Percentiles rank a stretch among this genome's conserved stretches.
Evolutionary conservation across 1,139 yeast species (phyloP).

Genomic region (Torulaspora pretoriensis): DNA sequence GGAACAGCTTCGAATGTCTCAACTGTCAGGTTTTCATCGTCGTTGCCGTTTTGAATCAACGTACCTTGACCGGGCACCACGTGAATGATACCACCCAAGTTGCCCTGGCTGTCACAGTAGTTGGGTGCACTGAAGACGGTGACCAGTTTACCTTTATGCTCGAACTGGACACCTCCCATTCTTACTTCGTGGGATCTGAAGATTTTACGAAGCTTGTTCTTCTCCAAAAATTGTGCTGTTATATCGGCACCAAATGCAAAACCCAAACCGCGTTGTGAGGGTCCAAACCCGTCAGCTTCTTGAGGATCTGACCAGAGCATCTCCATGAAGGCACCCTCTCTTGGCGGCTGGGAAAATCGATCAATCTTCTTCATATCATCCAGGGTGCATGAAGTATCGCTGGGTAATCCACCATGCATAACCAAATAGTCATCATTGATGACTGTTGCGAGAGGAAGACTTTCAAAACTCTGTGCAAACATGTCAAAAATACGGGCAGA

Average conservation of each 20-base stretch:
- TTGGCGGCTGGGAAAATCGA: slow-evolving; percentile 79
- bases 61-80: slow-evolving; percentile 38
- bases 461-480: slow-evolving; percentile 81
- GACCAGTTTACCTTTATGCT: slow-evolving; percentile 78
- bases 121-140: slow-evolving; percentile 98
- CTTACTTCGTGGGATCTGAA: slow-evolving; percentile 95
- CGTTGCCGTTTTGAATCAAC: slow-evolving; percentile 38
- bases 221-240: slow-evolving; percentile 70
- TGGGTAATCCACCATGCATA: slow-evolving; percentile 94
- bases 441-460: slow-evolving; percentile 80
- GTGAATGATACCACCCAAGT: slow-evolving; percentile 83
- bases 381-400: slow-evolving; percentile 65
- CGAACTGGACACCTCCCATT: slow-evolving; percentile 82
- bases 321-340: slow-evolving; percentile 93
- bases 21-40: slow-evolving; percentile 52
- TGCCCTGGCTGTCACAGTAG: slow-evolving; percentile 90
- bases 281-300: slow-evolving; percentile 66
- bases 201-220: slow-evolving; percentile 69
- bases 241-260: slow-evolving; percentile 96
- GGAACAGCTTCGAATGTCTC: slow-evolving; percentile 73
- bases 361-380: slow-evolving; percentile 71
- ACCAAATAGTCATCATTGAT: slow-evolving; percentile 74
- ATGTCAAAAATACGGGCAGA: slow-evolving; percentile 77
- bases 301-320: slow-evolving; percentile 98
- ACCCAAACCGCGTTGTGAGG: slow-evolving; percentile 93